Base-by-base conservation (phyloP, 2,329 filamentous ascomycete species). In the Cryphonectria japonica region DNA sequence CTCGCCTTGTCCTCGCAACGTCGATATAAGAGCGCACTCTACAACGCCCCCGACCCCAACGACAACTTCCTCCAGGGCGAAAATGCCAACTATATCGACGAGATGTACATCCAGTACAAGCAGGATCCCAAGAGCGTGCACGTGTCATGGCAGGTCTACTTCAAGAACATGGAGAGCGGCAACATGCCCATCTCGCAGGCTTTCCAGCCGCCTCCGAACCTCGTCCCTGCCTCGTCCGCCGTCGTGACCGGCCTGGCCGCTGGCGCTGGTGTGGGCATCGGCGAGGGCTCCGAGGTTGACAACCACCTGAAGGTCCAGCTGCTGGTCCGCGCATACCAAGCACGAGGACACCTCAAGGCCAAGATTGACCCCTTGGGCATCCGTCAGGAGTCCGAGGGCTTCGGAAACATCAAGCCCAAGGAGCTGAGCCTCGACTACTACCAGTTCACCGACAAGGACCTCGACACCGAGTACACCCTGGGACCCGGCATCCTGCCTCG, bases 71-170 rank as follows among this genome's bases (percentile, higher is more conserved):
- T 99, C 73, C 93, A 94, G 74, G 96, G 96, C 76, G 98, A 93
- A 86, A 96, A 95, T 73, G 96, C 96, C 83, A 98, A 97, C 86
- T 99, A 99, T 85, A 94, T 99, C 81, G 96, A 99, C 83, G 96
- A 98, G 86, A 99, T 99, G 96, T 99, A 99, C 84, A 86, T 98
- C 85, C 91, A 95, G 81, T 99, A 96, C 96, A 97, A 95, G 84
- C 87, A 93, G 75, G 94, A 99, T 78, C 95, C 96, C 67, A 88
- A 90, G 78, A 97, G 93, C 80, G 96, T 99, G 72, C 96, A 99
- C 83, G 88, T 97, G 78, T 99, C 96, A 81, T 99, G 96, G 96
- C 95, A 97, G 85, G 91, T 97, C 80, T 99, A 99, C 88, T 99
- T 99, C 89, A 93, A 91, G 85, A 99, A 99, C 85, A 98, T 99